phyloP scores from a whole-genome alignment of 2,329 filamentous ascomycete species.

The Chrysoporthe puriensis region DNA sequence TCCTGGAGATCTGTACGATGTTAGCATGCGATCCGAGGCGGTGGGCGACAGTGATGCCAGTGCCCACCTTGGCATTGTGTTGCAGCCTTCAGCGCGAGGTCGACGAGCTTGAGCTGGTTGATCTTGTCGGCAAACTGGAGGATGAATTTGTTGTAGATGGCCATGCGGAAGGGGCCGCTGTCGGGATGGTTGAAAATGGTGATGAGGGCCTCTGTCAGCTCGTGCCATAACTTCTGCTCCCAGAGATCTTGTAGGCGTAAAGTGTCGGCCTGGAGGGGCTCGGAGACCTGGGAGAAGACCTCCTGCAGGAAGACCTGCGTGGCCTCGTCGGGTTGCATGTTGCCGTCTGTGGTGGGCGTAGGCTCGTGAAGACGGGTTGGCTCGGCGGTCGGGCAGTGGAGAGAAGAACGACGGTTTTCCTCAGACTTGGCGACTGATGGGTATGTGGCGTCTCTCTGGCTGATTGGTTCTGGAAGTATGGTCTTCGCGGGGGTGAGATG shows the following conservation, averaged over 20 bases:
- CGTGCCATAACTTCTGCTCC: conserved; percentile 99
- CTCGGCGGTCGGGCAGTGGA: neutral
- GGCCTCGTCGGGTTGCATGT: conserved; percentile 77
- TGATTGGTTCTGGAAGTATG: neutral
- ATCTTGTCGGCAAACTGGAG: conserved; percentile 97
- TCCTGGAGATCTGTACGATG: conserved; percentile 74
- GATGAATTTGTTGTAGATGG: conserved; percentile 93
- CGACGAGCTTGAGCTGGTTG: conserved; percentile 97
- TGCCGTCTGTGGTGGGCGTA: conserved; percentile 23
- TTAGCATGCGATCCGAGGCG: conserved; percentile 7
- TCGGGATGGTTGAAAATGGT: conserved; percentile 83
- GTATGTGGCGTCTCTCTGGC: neutral
- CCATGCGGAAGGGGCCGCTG: conserved; percentile 82
- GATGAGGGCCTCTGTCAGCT: conserved; percentile 87
- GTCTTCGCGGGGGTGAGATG: neutral
- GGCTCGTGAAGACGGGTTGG: conserved; percentile 14
- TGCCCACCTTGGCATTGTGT: conserved; percentile 76
- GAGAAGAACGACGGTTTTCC: neutral
- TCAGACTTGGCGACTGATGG: conserved; percentile 8
- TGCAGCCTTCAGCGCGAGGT: conserved; percentile 84
- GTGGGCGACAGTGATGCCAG: neutral
- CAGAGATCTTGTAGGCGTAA: conserved; percentile 94
- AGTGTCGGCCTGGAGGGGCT: conserved; percentile 85
- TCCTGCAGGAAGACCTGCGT: conserved; percentile 81
- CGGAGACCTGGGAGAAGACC: conserved; percentile 46